A percentile compares a stretch with the other conserved stretches of the same genome.
Evolutionary conservation across 768 basidiomycete genomes (phyloP).

Genomic region (Cyathus striatus): DNA sequence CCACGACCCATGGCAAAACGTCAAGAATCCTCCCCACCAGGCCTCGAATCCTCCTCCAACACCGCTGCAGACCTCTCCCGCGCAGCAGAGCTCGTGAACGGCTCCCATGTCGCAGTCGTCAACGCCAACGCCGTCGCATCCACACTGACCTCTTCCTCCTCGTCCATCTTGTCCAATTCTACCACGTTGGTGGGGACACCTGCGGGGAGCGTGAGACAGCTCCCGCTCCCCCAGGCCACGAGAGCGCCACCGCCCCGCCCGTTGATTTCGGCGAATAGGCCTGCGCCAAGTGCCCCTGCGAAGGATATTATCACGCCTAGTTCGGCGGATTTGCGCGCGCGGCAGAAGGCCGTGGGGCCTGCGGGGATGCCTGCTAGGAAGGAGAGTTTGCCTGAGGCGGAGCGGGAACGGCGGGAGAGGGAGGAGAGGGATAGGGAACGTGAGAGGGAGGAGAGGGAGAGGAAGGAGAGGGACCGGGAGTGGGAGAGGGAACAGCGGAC

Average conservation of each 20-base stretch:
- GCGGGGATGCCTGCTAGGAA: slow-evolving; percentile 39
- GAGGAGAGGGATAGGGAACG: slow-evolving; percentile 14
- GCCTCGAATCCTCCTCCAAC: slow-evolving; percentile 35
- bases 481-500: slow-evolving; percentile 7
- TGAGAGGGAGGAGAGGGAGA: slow-evolving; percentile 13
- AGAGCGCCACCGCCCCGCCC: slow-evolving; percentile 23
- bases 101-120: slow-evolving; percentile 34
- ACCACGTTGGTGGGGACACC: too few relatives aligned
- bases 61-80: slow-evolving; percentile 44
- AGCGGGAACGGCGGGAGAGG: slow-evolving; percentile 21
- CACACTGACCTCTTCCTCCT: too few relatives aligned
- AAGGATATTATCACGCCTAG: slow-evolving; percentile 53
- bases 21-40: slow-evolving; percentile 37
- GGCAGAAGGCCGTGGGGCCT: slow-evolving; percentile 56
- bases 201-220: slow-evolving; percentile 1
- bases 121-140: too few relatives aligned
- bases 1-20: slow-evolving; percentile 26
- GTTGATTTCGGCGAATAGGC: slow-evolving; percentile 45
- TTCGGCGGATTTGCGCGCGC: slow-evolving; percentile 62
- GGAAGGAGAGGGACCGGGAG: slow-evolving; percentile 32
- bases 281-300: slow-evolving; percentile 67
- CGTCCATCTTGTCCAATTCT: slow-evolving; percentile 22
- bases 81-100: slow-evolving; percentile 62
- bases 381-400: slow-evolving; percentile 37
- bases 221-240: slow-evolving; percentile 19